phyloP scores from a whole-genome alignment of 1,139 yeast genomes.

The Zygosaccharomyces sapae region DNA sequence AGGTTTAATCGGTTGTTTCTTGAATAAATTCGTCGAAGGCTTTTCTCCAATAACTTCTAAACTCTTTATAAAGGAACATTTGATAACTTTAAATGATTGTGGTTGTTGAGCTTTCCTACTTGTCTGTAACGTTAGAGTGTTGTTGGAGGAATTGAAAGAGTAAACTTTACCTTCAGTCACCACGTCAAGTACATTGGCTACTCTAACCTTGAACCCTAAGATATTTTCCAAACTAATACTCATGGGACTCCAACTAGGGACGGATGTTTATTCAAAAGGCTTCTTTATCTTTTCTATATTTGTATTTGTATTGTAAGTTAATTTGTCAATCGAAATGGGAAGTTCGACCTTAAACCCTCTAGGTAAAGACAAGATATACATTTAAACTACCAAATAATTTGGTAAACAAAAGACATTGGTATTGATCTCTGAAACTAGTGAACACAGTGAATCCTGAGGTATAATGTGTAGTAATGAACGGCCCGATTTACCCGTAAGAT shows the following conservation, averaged over 20 bases:
- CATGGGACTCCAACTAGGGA: conserved; percentile 18
- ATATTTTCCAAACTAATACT: conserved; percentile 30
- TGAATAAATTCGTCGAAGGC: conserved; percentile 26
- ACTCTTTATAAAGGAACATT: conserved; percentile 54
- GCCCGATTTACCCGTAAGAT: conserved; percentile 15
- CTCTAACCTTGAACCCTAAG: conserved; percentile 48
- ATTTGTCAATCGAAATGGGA: neutral
- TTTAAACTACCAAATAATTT: neutral
- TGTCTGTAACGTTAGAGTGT: conserved; percentile 39
- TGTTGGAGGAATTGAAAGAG: conserved; percentile 49
- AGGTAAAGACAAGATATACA: neutral
- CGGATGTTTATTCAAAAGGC: neutral
- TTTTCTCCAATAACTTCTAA: conserved; percentile 45
- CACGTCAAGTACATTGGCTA: conserved; percentile 57
- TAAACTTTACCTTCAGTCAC: conserved; percentile 57
- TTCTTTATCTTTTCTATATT: neutral
- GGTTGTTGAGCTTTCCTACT: conserved; percentile 29
- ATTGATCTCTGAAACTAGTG: neutral
- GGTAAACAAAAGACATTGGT: neutral
- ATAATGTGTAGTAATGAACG: conserved; percentile 12
- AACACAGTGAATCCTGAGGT: neutral
- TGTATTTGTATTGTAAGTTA: neutral
- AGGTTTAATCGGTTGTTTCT: conserved; percentile 31
- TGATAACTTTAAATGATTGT: conserved; percentile 49
- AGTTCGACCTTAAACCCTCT: neutral